Evolutionary conservation across 768 basidiomycete species (phyloP), one percentile per base, ranked within the genome.

Genomic region (Trametes cinnabarina): DNA sequence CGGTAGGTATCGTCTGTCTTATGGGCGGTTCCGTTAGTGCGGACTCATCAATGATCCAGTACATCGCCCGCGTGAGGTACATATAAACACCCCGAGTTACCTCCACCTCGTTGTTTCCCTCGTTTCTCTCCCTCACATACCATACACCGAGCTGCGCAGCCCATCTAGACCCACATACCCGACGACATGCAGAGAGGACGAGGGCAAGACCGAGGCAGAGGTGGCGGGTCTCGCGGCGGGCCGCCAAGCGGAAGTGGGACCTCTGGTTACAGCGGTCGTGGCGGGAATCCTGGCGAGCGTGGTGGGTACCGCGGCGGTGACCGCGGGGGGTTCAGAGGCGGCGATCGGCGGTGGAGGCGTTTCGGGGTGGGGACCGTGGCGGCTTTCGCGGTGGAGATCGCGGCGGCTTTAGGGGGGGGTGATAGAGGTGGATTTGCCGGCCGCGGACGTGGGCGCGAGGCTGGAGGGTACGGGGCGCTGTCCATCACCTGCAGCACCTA

Each of bases 381-480:
- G 65, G 67, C 14, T 63, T 53, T 23, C 63, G 65, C 9, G 68
- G 76, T 15, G 75, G 61, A 51, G 55, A 53, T 22, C 58, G 67
- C 10, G 65, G 70, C 3, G 69, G 68, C 5, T 55, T 56, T 17
- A 60, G 65, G 12, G 68, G 76, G n/a, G 75, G 61, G 49, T n/a
- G 55, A 56, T 22, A 47, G 65, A 23, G 48, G 69, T 19, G 69
- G 68, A 2, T 63, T 60, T 23, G 62, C 62, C 14, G 68, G 77
- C 22, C 76, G 63, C 55, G 58, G 67, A 22, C 61, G 71, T 9
- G 71, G 70, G 30, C 62, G 72, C 7, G 66, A 73, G 34, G 63
- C 72, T 8, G 68, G 68, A 15, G 79, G 79, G 78, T 78, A 64
- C 53, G 75, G 67, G n/a, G 52, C 41, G 32, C 42, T 41, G 28